These are phyloP conservation scores for Fomitopsis serialis DNA, from an alignment of 768 basidiomycete species.

Conservation along the genomic window DNA sequence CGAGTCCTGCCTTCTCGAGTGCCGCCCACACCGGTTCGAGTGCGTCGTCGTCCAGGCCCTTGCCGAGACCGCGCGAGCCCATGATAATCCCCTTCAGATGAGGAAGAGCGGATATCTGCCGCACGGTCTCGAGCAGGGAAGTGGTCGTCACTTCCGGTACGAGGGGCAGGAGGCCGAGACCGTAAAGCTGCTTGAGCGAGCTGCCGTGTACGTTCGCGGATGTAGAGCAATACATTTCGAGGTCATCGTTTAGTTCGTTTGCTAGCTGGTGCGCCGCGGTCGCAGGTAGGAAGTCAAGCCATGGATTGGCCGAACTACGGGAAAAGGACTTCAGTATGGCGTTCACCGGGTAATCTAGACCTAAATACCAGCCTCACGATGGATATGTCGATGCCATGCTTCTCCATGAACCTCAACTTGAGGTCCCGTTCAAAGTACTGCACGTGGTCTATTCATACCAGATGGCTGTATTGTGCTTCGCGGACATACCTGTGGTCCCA, in stretches of 20 bases:
- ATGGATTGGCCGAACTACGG: slow-evolving; percentile 78
- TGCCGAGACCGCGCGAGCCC: slow-evolving; percentile 74
- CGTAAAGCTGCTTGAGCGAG: slow-evolving; percentile 63
- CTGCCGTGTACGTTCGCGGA: slow-evolving; percentile 39
- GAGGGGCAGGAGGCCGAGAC: slow-evolving; percentile 80
- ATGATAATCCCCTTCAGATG: slow-evolving; percentile 78
- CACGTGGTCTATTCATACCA: neutral
- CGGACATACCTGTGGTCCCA: slow-evolving; percentile 61
- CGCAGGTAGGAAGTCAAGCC: slow-evolving; percentile 82
- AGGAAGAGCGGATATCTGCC: slow-evolving; percentile 57
- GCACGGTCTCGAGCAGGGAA: slow-evolving; percentile 57
- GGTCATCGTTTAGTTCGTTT: slow-evolving; percentile 65
- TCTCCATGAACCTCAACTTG: slow-evolving; percentile 83
- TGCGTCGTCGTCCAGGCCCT: slow-evolving; percentile 72
- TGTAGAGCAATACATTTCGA: slow-evolving; percentile 74
- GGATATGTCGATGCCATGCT: slow-evolving; percentile 73
- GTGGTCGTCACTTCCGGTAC: slow-evolving; percentile 56
- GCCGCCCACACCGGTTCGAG: slow-evolving; percentile 83
- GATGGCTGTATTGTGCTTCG: neutral
- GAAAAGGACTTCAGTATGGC: neutral
- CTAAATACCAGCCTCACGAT: slow-evolving; percentile 55
- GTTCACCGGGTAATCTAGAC: too few species aligned
- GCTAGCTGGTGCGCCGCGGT: slow-evolving; percentile 63
- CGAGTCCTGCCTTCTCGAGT: slow-evolving; percentile 60
- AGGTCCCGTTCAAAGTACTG: slow-evolving; percentile 75